Evolutionary conservation across 2,329 filamentous ascomycete species (phyloP), one percentile per base, ranked within the genome.

Genomic region (Hymenoscyphus fructigenus): DNA sequence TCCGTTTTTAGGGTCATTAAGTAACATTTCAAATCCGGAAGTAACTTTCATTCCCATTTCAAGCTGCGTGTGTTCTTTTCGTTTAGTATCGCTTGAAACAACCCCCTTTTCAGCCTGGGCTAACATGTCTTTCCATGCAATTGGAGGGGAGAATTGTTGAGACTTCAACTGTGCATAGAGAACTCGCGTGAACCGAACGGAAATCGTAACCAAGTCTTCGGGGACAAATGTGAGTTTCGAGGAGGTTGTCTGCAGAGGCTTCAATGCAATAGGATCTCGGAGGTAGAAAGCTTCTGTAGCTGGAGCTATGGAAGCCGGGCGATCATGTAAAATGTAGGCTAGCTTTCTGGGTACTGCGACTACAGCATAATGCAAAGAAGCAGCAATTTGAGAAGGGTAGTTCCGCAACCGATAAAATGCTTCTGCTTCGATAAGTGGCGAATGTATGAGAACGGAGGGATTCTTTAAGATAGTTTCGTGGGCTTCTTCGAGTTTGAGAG

Each of bases 241-340:
- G 0, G 84, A 76, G 38, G 84, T 80, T 1, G 83, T 83, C 63
- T 88, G 80, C 3, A 97, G 80, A 0, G 88, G 85, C 63, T 89
- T 89, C 55, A 97, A 78, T 0, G 89, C 84, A 64, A 92, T 83
- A 0, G 92, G 89, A 73, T 98, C 93, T 67, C 95, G 88, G 15
- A 97, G 84, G 76, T 98, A 98, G 77, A 99, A 98, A 0, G 91
- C 88, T 77, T 99, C 96, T 2, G 94, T 86, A 1, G 92, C 93
- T 0, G 93, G 88, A 2, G 93, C 89, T 64, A 98, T 88, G 66
- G 91, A 88, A 17, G 88, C 85, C 0, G 93, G 91, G 26, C 88
- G 86, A 55, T 85, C 79, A 71, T 94, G 91, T 2, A 99, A 79
- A 44, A 98, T 82, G 69, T 89, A 89, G 6, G 93, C 94, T 32